A percentile compares a stretch with the other conserved stretches of the same genome.
These are phyloP conservation scores for Tarenaya hassleriana DNA, from an alignment of 345 rosid species.

Conservation along the genomic window DNA sequence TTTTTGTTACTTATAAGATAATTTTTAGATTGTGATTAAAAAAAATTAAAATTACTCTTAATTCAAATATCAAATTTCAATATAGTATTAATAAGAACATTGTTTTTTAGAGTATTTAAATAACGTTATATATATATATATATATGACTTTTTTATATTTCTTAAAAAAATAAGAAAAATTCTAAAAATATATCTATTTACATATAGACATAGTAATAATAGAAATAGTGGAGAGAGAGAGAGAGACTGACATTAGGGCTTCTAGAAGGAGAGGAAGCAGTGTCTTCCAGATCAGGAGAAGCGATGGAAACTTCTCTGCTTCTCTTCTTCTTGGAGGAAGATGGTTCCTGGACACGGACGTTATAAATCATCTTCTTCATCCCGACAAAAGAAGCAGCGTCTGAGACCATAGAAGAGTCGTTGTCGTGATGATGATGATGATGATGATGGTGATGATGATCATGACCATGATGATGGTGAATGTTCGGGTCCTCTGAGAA, in stretches of 20 bases:
- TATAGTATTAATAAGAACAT: too few species aligned
- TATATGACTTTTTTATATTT: neutral
- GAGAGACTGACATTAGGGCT: conserved; percentile 23
- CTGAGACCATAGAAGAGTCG: conserved; percentile 23
- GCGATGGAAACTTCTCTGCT: conserved; percentile 26
- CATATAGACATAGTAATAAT: neutral
- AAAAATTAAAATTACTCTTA: too few species aligned
- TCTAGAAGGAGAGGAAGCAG: conserved; percentile 29
- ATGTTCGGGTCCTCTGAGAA: conserved; percentile 18
- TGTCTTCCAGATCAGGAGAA: conserved; percentile 29
- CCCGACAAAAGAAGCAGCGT: conserved; percentile 23
- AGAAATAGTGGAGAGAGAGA: conserved; percentile 6
- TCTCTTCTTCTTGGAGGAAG: conserved; percentile 11
- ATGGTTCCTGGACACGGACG: conserved; percentile 11
- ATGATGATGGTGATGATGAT: neutral
- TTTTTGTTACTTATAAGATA: too few species aligned
- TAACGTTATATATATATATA: too few species aligned
- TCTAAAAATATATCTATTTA: neutral
- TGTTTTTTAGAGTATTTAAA: too few species aligned
- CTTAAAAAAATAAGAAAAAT: neutral
- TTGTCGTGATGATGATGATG: neutral
- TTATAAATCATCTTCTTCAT: conserved; percentile 10
- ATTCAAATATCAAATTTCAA: too few species aligned
- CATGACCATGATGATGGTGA: neutral
- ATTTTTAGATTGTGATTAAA: too few species aligned